Evolutionary conservation across 176 grass and related monocot species (phyloP).

Genomic region (Chrysopogon serrulatus): DNA sequence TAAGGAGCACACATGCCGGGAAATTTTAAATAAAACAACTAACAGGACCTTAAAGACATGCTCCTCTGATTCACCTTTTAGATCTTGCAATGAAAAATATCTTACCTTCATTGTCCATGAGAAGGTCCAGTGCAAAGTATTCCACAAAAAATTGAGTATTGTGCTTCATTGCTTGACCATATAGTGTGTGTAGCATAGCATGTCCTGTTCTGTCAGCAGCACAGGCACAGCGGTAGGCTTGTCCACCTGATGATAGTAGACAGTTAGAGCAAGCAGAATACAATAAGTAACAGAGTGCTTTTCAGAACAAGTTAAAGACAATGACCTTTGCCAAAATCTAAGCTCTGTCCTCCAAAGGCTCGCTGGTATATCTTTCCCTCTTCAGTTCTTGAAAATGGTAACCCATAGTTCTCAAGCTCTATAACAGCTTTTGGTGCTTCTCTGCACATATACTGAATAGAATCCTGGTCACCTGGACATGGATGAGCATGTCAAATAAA

Average conservation of each 20-base stretch:
- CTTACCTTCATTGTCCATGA: conserved; percentile 67
- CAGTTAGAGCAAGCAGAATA: not conserved
- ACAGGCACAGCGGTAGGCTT: conserved; percentile 89
- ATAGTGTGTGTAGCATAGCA: conserved; percentile 92
- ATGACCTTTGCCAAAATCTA: conserved; percentile 96
- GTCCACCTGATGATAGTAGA: conserved; percentile 58
- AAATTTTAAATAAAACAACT: not conserved
- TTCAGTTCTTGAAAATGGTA: conserved; percentile 98
- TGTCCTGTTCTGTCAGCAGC: conserved; percentile 97
- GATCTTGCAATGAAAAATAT: not conserved
- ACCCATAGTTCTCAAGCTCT: conserved; percentile 97
- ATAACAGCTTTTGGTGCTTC: conserved; percentile 99
- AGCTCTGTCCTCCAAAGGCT: conserved; percentile 98
- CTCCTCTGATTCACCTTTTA: not conserved
- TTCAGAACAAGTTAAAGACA: not conserved
- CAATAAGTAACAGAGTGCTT: not conserved
- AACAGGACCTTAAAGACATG: not conserved
- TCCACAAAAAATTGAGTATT: conserved; percentile 98
- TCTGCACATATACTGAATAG: conserved; percentile 99
- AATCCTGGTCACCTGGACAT: conserved; percentile 90
- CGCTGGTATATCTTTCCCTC: conserved; percentile 98
- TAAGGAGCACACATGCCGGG: not conserved
- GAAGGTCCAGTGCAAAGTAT: conserved; percentile 80
- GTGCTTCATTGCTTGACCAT: conserved; percentile 98
- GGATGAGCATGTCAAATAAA: not conserved